Base-by-base conservation (phyloP, 2,329 filamentous ascomycete genomes). In the Arthrobotrys sinensis region DNA sequence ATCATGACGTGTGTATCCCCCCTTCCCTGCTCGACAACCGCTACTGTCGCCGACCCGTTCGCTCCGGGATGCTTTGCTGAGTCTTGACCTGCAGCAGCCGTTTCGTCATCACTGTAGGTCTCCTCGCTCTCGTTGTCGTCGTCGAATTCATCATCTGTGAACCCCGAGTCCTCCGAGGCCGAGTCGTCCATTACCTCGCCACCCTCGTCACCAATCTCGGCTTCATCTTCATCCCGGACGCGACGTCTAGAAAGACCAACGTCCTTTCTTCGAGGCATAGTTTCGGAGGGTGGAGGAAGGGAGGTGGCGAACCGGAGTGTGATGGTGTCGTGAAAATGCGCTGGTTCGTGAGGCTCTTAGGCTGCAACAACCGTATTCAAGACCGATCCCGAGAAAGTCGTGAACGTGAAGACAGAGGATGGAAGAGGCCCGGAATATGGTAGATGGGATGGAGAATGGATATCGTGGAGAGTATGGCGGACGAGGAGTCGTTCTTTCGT, bases 211-310 rank as follows among this genome's bases (percentile, higher is more conserved):
- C 84, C 86, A 77, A 86, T 87, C 80, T 86, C 88, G 80, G 92
- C 90, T 80, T 92, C 91, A 82, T 92, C 91, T 81, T 88, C 90
- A 83, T 92, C 91, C 82, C 92, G 90, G 84, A 90, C 90, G 80
- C 90, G 87, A 83, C 91, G 90, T 82, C 91, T 89, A 81, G 89
- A 89, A 83, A 90, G 89, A 84, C 91, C 88, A 82, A 89, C 84
- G 85, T 90, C 91, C 85, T 88, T 90, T 84, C 90, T 89, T 83
- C 89, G 88, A 82, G 88, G 67, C 75, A 78, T 78, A 46, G 84
- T 69, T 85, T 84, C 83, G 88, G 89, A 65, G 40, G 48, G 80
- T 84, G 81, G 76, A 80, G 69, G 70, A 53, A 78, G 76, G 24
- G 14, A 48, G 80, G 79, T 65, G 75, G 71, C 10, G 62, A 40